These are phyloP conservation scores for Rhazya stricta DNA, from an alignment of 257 asterid genomes.

Conservation along the genomic window DNA sequence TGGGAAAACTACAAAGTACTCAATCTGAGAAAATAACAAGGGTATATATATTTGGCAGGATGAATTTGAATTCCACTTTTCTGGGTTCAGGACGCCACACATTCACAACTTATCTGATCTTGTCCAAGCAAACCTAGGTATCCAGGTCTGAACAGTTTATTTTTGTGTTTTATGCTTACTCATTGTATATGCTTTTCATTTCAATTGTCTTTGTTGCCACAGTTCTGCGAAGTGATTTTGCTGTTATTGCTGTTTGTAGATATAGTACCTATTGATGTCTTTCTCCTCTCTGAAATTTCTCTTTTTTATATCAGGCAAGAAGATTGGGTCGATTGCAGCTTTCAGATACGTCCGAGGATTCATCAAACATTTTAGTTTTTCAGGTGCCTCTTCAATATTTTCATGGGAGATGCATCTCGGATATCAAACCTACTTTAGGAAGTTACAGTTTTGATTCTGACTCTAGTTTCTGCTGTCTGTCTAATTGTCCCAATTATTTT, in stretches of 20 bases:
- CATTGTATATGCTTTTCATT: background rate
- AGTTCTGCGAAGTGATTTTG: slow-evolving; percentile 9
- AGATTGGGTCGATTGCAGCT: slow-evolving; percentile 65
- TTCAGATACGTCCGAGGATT: slow-evolving; percentile 70
- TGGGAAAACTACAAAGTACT: background rate
- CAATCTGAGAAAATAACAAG: background rate
- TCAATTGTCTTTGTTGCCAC: background rate
- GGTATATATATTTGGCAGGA: slow-evolving; percentile 44
- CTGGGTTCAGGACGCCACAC: slow-evolving; percentile 75
- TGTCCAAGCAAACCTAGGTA: slow-evolving; percentile 71
- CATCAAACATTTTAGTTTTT: slow-evolving; percentile 81
- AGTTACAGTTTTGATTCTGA: background rate
- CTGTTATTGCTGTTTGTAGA: background rate
- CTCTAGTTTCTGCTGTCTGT: background rate
- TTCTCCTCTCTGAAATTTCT: slow-evolving; percentile 1
- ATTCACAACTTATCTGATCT: slow-evolving; percentile 94
- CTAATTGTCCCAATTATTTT: slow-evolving; percentile 12
- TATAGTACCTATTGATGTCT: background rate
- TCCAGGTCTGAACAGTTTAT: slow-evolving; percentile 44
- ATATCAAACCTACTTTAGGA: background rate
- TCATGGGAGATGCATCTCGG: background rate
- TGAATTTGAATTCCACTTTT: slow-evolving; percentile 64
- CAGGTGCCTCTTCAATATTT: slow-evolving; percentile 50
- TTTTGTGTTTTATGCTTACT: background rate
- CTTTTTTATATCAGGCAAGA: slow-evolving; percentile 52